Evolutionary conservation across 129 eudicot genomes (phyloP), one percentile per base, ranked within the genome.

Genomic region (Artemisia argyi): DNA sequence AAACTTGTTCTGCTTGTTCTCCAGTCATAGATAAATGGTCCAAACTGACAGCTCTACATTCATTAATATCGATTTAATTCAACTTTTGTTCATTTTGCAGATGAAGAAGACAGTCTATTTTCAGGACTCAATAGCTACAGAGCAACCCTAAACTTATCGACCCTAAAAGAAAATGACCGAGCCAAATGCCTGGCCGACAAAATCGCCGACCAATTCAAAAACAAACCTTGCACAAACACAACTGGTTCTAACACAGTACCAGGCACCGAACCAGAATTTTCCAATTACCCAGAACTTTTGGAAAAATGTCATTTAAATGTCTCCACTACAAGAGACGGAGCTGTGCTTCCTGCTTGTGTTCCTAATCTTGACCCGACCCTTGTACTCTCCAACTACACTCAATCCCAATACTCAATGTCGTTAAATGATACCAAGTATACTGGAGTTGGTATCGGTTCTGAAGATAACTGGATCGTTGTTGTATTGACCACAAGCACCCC

Each of bases 141-240:
- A 35, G 57, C 92, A 76, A 80, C 89, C 69, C 47, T 85, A 68
- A 87, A 83, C 85, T 56, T 93, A 62, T 78, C 90, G 17, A 61
- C 83, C 5, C 81, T 93, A 51, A 78, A 82, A 42, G 65, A 85
- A 53, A 87, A 85, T n/a, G 89, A 87, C 75, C 77, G 84, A 57
- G 98, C 98, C 35, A 84, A 85, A 53, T 93, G 98, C 85, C 85
- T 89, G 1, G 98, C 98, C 0, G 83, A 80, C 8, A 85, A 87
- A 75, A 15, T 93, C 5, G 98, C 96, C 0, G 90, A 89, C 66
- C 88, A 87, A 73, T 86, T 87, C 51, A 85, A 87, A 69, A 30
- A 77, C 52, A 95, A 85, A 55, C 95, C 95, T 0, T 89, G 96
- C 76, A 85, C 96, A 59, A 93, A 89, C 85, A 51, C 85, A 0